Evolutionary conservation across 768 basidiomycete genomes (phyloP), one percentile per base, ranked within the genome.

Genomic region (Tulasnella calospora): DNA sequence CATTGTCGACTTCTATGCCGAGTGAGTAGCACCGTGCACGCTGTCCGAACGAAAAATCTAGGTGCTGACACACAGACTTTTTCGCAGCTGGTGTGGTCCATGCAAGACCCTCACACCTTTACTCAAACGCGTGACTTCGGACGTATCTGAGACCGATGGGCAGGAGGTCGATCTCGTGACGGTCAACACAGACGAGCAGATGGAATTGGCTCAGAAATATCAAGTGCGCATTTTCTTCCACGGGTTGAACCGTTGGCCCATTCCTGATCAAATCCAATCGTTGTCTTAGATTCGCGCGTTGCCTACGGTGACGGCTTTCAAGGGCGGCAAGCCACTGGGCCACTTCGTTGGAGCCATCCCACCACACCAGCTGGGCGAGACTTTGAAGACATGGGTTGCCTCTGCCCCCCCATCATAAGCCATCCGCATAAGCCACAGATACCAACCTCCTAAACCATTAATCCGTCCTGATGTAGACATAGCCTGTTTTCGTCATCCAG

Each of bases 291-390:
- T 94, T 79, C 84, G 86, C n/a, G 87, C 92, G 21, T 84, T 95
- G n/a, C 93, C 93, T 3, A 94, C 93, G 0, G 92, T 95, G 40
- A 85, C 92, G 78, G 93, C 92, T 4, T 94, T 94, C 85, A 88
- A 86, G 78, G 87, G 90, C 71, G 93, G 92, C 23, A 81, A 88
- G 80, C 85, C 84, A 0, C 85, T 91, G n/a, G 84, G 84, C 69
- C 86, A 89, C 71, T 94, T 95, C 81, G 85, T 90, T 1, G 93
- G 91, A 70, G 89, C 90, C 4, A 83, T 88, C 44, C 85, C 86
- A 30, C 87, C 88, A 80, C 79, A 80, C 38, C 85, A 83, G 0
- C 83, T 91, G 27, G 83, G 83, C 76, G 81, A 85, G 71, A 89
- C 90, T 80, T 81, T 92, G 71, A 84, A 86, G 79, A 82, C 81